Conservation (phyloP, 305 asterid genomes). For the Fraxinus greggii region DNA sequence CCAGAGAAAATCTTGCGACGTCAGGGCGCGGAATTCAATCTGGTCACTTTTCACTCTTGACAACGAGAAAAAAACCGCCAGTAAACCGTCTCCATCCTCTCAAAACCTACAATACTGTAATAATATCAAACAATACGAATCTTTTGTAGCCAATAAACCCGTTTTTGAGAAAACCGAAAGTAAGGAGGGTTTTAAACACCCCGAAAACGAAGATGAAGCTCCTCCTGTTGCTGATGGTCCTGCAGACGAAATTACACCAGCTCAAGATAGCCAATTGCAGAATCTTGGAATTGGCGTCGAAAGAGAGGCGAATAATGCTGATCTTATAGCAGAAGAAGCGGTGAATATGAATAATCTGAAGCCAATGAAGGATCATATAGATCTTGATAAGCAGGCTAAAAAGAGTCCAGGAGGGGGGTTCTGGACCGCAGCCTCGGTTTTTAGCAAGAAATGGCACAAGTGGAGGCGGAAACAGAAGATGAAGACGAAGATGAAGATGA, state of each 20-base stretch:
- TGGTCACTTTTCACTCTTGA: conserved; percentile 61
- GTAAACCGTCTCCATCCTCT: conserved; percentile 27
- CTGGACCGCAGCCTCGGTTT: conserved; percentile 85
- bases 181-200: conserved; percentile 31
- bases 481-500: conserved; percentile 51
- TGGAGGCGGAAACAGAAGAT: conserved; percentile 87
- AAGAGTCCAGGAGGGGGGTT: conserved; percentile 67
- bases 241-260: conserved; percentile 36
- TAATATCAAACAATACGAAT: conserved; percentile 28
- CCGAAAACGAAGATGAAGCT: conserved; percentile 23
- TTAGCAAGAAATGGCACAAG: conserved; percentile 86
- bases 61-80: conserved; percentile 38
- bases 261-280: conserved; percentile 28
- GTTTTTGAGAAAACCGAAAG: conserved; percentile 49
- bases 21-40: conserved; percentile 65
- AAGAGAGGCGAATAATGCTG: conserved; percentile 39
- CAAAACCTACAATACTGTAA: conserved; percentile 24
- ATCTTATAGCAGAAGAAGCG: conserved; percentile 56
- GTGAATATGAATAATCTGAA: conserved; percentile 34
- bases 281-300: conserved; percentile 26
- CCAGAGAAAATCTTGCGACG: conserved; percentile 91
- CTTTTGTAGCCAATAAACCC: conserved; percentile 41
- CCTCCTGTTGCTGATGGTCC: conserved; percentile 23
- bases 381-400: conserved; percentile 54
- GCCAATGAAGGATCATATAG: conserved; percentile 78